Percentiles rank a stretch among this genome's conserved stretches.
These are phyloP conservation scores for Mycosphaerelloides madeirae DNA, from an alignment of 2,329 filamentous ascomycete species.

Conservation along the genomic window DNA sequence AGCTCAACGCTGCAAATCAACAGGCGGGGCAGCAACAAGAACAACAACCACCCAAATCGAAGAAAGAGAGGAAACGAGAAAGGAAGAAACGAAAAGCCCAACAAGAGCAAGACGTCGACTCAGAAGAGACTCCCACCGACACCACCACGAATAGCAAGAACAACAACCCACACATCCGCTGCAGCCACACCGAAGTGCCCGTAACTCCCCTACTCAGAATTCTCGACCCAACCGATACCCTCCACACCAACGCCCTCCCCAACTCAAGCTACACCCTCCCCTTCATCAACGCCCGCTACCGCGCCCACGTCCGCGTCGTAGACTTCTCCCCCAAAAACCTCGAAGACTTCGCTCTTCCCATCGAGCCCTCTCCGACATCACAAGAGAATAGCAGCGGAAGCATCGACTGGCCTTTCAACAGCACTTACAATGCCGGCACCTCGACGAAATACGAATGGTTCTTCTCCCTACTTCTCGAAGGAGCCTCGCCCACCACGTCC, in stretches of 20 bases:
- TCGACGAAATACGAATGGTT: constrained; percentile 68
- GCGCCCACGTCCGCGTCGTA: constrained; percentile 67
- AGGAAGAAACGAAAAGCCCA: constrained; percentile 37
- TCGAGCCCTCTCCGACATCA: constrained; percentile 22
- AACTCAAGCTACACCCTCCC: constrained; percentile 21
- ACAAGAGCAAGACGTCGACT: neutral
- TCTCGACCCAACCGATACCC: constrained; percentile 42
- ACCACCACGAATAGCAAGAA: constrained; percentile 3
- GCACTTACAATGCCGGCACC: constrained; percentile 27
- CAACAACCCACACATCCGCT: constrained; percentile 33
- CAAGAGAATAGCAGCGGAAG: constrained; percentile 4
- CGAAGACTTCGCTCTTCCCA: constrained; percentile 61
- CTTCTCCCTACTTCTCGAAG: constrained; percentile 75
- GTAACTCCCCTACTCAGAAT: constrained; percentile 44
- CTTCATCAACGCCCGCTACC: constrained; percentile 60
- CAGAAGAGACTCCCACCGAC: constrained; percentile 1
- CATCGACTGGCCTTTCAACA: constrained; percentile 20
- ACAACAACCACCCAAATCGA: constrained; percentile 15
- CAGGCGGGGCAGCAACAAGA: neutral
- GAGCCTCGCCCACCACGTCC: constrained; percentile 42
- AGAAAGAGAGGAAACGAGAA: constrained; percentile 36
- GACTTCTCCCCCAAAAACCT: constrained; percentile 71
- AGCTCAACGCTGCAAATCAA: no score
- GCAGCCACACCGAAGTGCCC: constrained; percentile 40
- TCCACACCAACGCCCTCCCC: constrained; percentile 41